Base-by-base conservation (phyloP, 768 basidiomycete genomes). In the Suillus ampliporus region DNA sequence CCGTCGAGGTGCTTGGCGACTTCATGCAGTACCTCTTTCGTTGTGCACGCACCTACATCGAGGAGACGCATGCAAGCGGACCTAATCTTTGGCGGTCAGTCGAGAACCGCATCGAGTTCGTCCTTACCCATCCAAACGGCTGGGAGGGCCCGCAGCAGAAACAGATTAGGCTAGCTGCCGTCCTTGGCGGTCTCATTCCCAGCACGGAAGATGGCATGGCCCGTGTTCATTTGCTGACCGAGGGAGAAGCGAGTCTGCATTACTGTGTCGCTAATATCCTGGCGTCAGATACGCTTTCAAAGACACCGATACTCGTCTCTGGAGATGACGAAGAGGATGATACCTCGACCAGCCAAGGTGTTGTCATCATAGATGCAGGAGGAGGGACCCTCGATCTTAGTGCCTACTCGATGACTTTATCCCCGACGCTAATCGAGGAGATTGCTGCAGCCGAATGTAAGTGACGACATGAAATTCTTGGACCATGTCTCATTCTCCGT, bases 91-190 rank as follows among this genome's bases (percentile, higher is more conserved):
- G 84, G 85, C 69, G 68, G 9, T 79, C 78, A 8, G 64, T 86
- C 8, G 76, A 82, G 64, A 65, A 72, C 17, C 72, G 64, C 8
- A 79, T 84, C 34, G 79, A 86, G 37, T 85, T 82, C 61, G 78
- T 89, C 5, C 78, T 89, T 17, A 81, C 82, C 1, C 87, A 88
- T 65, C 88, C 88, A 5, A 88, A 89, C 65, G 87, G 85, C 0
- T 89, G 88, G 88, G 87, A 84, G 64, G 85, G 85, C 1, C 72
- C 69, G 1, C 88, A 89, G 66, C 88, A 89, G 64, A 75, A 74
- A 26, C 76, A 81, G 67, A 85, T 89, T 75, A 82, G 88, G 4
- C 71, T 72, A 26, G 88, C 87, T 1, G 85, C 85, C 0, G 73
- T 82, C 1, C 61, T 69, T 21, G 87, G 85, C 0, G 84, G 84